Percentiles rank a stretch among this genome's conserved stretches.
phyloP scores from a whole-genome alignment of 192 early-diverging fungal genomes.

The Coemansia sp. region DNA sequence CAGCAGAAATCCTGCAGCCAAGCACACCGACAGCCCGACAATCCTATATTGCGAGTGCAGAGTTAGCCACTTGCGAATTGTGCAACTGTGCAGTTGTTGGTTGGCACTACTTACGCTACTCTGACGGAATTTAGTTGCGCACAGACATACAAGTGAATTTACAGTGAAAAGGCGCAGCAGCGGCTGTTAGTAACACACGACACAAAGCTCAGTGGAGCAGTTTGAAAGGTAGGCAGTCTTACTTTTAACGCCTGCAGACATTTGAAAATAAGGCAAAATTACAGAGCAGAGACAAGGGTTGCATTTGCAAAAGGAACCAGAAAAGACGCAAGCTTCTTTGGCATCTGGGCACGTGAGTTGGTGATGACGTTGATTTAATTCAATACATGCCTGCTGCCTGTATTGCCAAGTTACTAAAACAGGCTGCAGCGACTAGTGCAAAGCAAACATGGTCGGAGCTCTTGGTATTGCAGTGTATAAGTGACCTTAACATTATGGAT shows the following conservation, averaged over 20 bases:
- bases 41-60: conserved; percentile 10
- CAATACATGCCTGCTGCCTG: too few species aligned
- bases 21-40: conserved; percentile 85
- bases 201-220: not conserved
- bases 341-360: too few species aligned
- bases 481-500: too few species aligned
- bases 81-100: not conserved
- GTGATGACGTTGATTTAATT: too few species aligned
- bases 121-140: not conserved
- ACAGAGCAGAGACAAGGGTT: not conserved
- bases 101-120: conserved; percentile 4
- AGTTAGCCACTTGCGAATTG: not conserved
- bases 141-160: not conserved
- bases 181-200: not conserved
- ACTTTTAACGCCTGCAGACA: conserved; percentile 8
- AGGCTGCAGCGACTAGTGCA: too few species aligned
- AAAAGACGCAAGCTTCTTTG: too few species aligned
- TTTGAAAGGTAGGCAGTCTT: not conserved
- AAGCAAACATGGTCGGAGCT: too few species aligned
- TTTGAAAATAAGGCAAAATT: not conserved
- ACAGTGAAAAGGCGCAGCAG: not conserved
- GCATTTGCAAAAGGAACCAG: not conserved
- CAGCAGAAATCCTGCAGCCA: conserved; percentile 88
- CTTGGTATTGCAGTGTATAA: too few species aligned
- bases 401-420: too few species aligned